These are phyloP conservation scores for Oenanthe sinensis DNA, from an alignment of 129 eudicot genomes.

Conservation along the genomic window DNA sequence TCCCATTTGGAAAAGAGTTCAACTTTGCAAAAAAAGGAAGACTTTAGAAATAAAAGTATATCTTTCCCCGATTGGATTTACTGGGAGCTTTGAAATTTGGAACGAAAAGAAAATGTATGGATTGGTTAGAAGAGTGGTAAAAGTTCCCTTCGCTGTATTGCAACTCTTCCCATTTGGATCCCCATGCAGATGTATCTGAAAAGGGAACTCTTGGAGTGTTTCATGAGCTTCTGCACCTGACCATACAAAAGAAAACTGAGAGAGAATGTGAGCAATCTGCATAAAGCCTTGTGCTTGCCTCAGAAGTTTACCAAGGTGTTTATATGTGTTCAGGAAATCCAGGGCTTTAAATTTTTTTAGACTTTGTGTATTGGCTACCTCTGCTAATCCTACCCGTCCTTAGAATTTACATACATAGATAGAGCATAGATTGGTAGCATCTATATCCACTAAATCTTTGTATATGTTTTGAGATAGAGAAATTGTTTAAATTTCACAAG, in stretches of 20 bases:
- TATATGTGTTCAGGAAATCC: neutral
- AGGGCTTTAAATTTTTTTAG: neutral
- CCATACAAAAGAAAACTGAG: conserved; percentile 50
- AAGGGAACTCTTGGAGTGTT: conserved; percentile 45
- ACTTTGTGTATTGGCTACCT: neutral
- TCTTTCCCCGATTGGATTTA: conserved; percentile 63
- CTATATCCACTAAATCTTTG: neutral
- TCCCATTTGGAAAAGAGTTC: conserved; percentile 45
- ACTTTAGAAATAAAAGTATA: conserved; percentile 18
- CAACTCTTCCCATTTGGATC: conserved; percentile 75
- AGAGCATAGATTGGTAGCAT: neutral
- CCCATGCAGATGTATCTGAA: conserved; percentile 61
- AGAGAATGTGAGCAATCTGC: conserved; percentile 72
- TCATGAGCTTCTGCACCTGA: conserved; percentile 81
- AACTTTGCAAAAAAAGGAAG: conserved; percentile 12
- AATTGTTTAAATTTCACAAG: neutral
- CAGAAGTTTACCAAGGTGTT: conserved; percentile 88
- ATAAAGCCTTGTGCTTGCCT: conserved; percentile 54
- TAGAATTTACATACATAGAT: neutral
- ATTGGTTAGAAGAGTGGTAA: conserved; percentile 86
- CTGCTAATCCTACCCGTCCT: neutral
- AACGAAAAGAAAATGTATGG: conserved; percentile 49
- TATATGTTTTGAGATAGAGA: too few species aligned
- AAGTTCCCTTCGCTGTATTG: conserved; percentile 63
- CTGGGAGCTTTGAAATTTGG: conserved; percentile 56